phyloP scores from a whole-genome alignment of 345 rosid species.

The Anastatica hierochuntica region DNA sequence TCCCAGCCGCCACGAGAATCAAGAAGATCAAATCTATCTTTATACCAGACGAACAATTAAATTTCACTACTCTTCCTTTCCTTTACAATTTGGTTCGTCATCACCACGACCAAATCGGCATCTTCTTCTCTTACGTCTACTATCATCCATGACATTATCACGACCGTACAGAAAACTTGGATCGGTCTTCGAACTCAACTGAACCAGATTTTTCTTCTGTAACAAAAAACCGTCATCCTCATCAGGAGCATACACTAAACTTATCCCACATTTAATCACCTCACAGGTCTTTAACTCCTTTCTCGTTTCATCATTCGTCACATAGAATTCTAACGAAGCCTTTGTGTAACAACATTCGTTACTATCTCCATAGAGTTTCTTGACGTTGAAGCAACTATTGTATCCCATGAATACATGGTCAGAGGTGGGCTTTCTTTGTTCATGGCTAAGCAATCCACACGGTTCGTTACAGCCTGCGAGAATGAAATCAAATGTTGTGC shows the following conservation, averaged over 20 bases:
- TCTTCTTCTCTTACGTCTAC: slow-evolving; percentile 10
- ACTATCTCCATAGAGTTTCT: neutral
- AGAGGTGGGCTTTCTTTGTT: slow-evolving; percentile 11
- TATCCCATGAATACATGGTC: slow-evolving; percentile 26
- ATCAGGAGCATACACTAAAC: slow-evolving; percentile 20
- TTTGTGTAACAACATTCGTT: slow-evolving; percentile 19
- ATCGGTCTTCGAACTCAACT: neutral
- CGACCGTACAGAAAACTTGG: neutral
- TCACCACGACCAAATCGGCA: slow-evolving; percentile 5
- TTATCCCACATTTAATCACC: slow-evolving; percentile 24
- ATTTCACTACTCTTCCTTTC: neutral
- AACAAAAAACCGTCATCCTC: slow-evolving; percentile 9
- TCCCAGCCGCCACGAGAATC: no score
- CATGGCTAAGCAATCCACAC: slow-evolving; percentile 13
- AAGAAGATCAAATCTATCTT: no score
- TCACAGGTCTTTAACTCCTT: slow-evolving; percentile 13
- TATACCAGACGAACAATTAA: no score
- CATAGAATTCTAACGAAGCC: slow-evolving; percentile 22
- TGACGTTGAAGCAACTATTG: slow-evolving; percentile 15
- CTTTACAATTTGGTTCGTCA: slow-evolving; percentile 1
- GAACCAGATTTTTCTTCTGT: slow-evolving; percentile 17
- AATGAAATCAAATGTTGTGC: slow-evolving; percentile 10
- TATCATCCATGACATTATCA: slow-evolving; percentile 9
- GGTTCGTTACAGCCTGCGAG: slow-evolving; percentile 19
- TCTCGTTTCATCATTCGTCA: slow-evolving; percentile 12